Percentiles rank a stretch among this genome's conserved stretches.
Evolutionary conservation across 1,284 basidiomycete species (phyloP).

Genomic region (Rhodotorula sp.): DNA sequence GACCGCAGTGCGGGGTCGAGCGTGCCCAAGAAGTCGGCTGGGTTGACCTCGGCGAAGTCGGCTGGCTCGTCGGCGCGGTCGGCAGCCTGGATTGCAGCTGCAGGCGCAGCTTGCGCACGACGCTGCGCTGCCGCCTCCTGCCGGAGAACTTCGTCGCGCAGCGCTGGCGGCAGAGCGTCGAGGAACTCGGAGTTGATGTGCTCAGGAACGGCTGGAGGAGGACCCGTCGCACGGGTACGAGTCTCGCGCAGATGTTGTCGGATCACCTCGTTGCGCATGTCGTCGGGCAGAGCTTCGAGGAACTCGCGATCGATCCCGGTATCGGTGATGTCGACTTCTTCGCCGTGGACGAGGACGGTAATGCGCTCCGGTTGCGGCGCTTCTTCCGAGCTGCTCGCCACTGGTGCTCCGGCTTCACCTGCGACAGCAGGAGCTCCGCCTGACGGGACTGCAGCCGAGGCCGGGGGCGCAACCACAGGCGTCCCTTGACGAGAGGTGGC

Average conservation of each 20-base stretch:
- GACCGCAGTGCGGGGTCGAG: constrained; percentile 78
- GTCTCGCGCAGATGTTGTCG: constrained; percentile 92
- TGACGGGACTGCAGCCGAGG: neutral
- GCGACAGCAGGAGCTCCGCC: neutral
- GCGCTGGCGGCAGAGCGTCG: constrained; percentile 90
- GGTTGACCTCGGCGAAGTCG: constrained; percentile 65
- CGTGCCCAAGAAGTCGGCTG: constrained; percentile 80
- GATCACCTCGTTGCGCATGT: constrained; percentile 97
- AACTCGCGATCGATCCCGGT: constrained; percentile 98
- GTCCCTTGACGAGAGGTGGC: constrained; percentile 10
- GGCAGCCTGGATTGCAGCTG: constrained; percentile 6
- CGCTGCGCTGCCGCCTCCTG: constrained; percentile 80
- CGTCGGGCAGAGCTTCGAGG: constrained; percentile 94
- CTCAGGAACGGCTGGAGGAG: constrained; percentile 65
- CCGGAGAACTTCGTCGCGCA: constrained; percentile 93
- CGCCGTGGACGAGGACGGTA: constrained; percentile 85
- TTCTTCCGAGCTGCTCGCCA: constrained; percentile 12
- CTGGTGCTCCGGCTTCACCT: constrained; percentile 5
- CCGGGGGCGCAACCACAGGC: neutral
- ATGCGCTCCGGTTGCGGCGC: constrained; percentile 56
- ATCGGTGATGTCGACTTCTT: constrained; percentile 95
- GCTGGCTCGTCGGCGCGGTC: constrained; percentile 18
- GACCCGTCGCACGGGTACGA: constrained; percentile 52
- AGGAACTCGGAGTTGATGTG: constrained; percentile 93
- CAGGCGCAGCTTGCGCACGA: constrained; percentile 44